Evolutionary conservation across 768 basidiomycete genomes (phyloP), one percentile per base, ranked within the genome.

Genomic region (Plicaturopsis crispa): DNA sequence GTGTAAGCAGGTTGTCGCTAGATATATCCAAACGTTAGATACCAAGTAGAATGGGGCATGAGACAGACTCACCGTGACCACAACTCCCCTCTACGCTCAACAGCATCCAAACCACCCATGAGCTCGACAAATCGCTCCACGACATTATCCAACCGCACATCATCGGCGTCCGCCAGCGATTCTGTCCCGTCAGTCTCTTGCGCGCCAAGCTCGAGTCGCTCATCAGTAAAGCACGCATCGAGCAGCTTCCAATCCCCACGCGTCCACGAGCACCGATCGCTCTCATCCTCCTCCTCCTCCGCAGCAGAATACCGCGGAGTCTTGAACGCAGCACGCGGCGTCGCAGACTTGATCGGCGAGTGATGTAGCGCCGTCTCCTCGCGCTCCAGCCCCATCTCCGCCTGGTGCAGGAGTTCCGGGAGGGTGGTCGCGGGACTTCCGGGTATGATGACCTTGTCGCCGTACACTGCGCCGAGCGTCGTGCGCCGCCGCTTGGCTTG

Each of bases 221-320:
- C 77, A 38, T 84, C 81, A 8, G 82, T 80, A 45, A 89, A 81
- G 49, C 84, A 86, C 17, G 73, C 73, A 55, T 91, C 88, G 35
- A 92, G 65, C 34, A 66, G 52, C 54, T 83, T 88, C 88, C 88
- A 92, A 36, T 89, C 83, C 16, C 73, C 72, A 50, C 80, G 82
- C 3, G 69, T 66, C 88, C 88, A 92, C 28, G 57, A 61, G 13
- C 55, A 51, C 35, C 54, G 45, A 16, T 30, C 38, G 7, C 19
- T 23, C 24, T 38, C 48, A 4, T 47, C 48, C 6, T 30, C 24
- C 14, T 36, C 41, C 19, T 31, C 26, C 8, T 35, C 38, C 10
- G 41, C 24, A 11, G 13, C 16, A 11, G 39, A 38, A 13, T 34
- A 8, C 4, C 24, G 12, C 20, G 33, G 39, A 36, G 32, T 44